Conservation (phyloP, 2,329 filamentous ascomycete species). For the Spiromastix sp. region DNA sequence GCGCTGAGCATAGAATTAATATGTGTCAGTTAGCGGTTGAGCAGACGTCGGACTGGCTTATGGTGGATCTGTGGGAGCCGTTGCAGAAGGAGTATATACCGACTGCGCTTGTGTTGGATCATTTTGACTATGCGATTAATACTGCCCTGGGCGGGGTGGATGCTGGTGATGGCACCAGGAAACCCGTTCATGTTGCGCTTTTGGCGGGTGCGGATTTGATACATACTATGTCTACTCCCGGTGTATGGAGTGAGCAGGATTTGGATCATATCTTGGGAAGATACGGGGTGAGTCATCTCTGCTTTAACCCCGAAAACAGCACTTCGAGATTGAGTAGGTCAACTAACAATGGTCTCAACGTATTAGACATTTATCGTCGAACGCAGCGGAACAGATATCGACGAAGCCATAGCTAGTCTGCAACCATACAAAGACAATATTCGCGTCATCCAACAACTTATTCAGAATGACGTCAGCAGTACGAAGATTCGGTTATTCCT, state of each 20-base stretch:
- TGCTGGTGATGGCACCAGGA: slow-evolving; percentile 53
- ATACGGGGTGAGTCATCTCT: slow-evolving; percentile 48
- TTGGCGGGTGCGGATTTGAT: slow-evolving; percentile 70
- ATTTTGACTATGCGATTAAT: slow-evolving; percentile 87
- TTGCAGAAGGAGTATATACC: slow-evolving; percentile 74
- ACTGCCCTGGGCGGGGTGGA: slow-evolving; percentile 63
- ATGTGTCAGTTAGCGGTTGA: slow-evolving; percentile 77
- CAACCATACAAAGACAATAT: slow-evolving; percentile 79
- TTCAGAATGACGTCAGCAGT: slow-evolving; percentile 75
- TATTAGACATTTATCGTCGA: slow-evolving; percentile 66
- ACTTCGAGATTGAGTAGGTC: neutral
- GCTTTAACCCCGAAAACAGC: too few species aligned
- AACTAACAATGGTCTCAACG: too few species aligned
- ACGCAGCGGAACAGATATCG: slow-evolving; percentile 76
- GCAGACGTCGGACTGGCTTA: slow-evolving; percentile 65
- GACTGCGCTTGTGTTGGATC: slow-evolving; percentile 80
- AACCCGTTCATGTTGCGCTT: slow-evolving; percentile 64
- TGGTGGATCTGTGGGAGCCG: slow-evolving; percentile 88
- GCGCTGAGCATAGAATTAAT: slow-evolving; percentile 60
- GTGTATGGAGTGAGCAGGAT: slow-evolving; percentile 76
- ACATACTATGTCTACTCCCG: slow-evolving; percentile 59
- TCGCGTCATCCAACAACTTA: slow-evolving; percentile 77
- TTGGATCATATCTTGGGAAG: slow-evolving; percentile 77
- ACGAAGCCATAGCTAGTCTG: slow-evolving; percentile 73
- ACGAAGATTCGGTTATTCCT: slow-evolving; percentile 74